Evolutionary conservation across 768 basidiomycete species (phyloP).

Genomic region (Termitomyces eurrhizus): DNA sequence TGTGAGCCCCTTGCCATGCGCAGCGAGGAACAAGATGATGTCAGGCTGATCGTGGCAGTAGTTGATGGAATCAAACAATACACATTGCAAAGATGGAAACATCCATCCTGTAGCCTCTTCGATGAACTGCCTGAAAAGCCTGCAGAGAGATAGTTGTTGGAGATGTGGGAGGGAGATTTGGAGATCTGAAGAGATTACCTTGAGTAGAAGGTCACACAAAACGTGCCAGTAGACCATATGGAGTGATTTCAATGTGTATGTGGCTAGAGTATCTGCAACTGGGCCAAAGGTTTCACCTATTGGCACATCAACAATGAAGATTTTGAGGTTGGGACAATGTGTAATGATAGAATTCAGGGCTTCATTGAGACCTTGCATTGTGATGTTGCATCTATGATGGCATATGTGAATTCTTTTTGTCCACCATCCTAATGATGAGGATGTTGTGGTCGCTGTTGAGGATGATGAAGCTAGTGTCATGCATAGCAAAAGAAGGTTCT

Average conservation of each 20-base stretch:
- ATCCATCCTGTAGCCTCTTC: constrained; percentile 69
- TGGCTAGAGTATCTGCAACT: constrained; percentile 60
- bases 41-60: constrained; percentile 53
- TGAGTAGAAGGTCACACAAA: constrained; percentile 2
- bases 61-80: constrained; percentile 52
- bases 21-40: constrained; percentile 50
- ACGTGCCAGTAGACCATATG: constrained; percentile 39
- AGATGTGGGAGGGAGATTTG: constrained; percentile 50
- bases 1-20: constrained; percentile 54
- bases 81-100: constrained; percentile 53
- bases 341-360: constrained; percentile 55
- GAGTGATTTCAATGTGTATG: constrained; percentile 44
- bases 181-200: constrained; percentile 58
- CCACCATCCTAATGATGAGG: constrained; percentile 64
- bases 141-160: constrained; percentile 59
- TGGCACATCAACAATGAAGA: constrained; percentile 67
- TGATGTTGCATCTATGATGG: constrained; percentile 40
- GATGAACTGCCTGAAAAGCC: constrained; percentile 58
- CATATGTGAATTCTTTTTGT: constrained; percentile 67
- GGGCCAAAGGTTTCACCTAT: constrained; percentile 56
- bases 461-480: constrained; percentile 46
- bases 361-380: constrained; percentile 46
- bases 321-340: constrained; percentile 70
- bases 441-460: constrained; percentile 28
- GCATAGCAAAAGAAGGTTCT: constrained; percentile 49